These are phyloP conservation scores for Fennellomyces sp. DNA, from an alignment of 371 early-diverging fungal genomes.

Conservation along the genomic window DNA sequence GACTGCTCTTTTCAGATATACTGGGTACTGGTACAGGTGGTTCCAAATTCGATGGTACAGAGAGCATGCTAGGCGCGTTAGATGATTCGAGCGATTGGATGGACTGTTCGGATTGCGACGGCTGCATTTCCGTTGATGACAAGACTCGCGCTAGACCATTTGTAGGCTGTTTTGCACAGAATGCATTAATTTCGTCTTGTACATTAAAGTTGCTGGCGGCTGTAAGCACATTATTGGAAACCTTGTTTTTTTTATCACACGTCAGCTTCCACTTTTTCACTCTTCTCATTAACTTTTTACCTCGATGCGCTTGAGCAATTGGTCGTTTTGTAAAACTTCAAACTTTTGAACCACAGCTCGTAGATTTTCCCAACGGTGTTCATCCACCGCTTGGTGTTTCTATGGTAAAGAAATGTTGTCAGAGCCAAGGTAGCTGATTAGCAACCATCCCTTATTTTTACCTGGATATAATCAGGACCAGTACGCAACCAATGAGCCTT, in stretches of 20 bases:
- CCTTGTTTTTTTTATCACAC: conserved; percentile 1
- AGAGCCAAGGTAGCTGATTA: background rate
- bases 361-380: conserved; percentile 39
- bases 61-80: background rate
- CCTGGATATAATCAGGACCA: conserved; percentile 48
- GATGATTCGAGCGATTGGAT: conserved; percentile 16
- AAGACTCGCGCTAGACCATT: background rate
- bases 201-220: conserved; percentile 23
- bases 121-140: background rate
- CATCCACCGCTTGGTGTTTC: conserved; percentile 56
- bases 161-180: conserved; percentile 13
- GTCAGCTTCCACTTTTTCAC: background rate
- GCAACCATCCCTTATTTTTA: conserved; percentile 1
- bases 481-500: conserved; percentile 42
- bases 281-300: conserved; percentile 6
- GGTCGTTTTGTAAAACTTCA: conserved; percentile 52
- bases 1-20: conserved; percentile 16
- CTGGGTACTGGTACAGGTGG: conserved; percentile 19
- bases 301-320: conserved; percentile 44
- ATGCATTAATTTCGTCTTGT: conserved; percentile 25
- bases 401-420: conserved; percentile 9
- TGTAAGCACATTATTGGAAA: conserved; percentile 18
- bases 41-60: background rate
- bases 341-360: conserved; percentile 42
- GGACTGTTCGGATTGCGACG: conserved; percentile 5